Percentiles rank a stretch among this genome's conserved stretches.
These are phyloP conservation scores for Oryza brachyantha DNA, from an alignment of 176 grass and related monocot genomes.

Conservation along the genomic window DNA sequence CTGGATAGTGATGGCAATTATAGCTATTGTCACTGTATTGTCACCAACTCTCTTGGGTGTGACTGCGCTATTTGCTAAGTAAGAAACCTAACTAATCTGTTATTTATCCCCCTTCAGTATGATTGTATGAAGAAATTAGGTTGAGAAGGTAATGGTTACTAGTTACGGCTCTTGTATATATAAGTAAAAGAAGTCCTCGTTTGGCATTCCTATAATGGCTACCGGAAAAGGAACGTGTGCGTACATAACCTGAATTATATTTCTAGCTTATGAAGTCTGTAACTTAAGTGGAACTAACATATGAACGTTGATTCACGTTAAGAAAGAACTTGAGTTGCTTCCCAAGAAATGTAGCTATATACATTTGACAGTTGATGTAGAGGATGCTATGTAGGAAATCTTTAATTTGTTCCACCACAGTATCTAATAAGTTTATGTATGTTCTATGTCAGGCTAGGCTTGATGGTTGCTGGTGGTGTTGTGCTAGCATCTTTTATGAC, in stretches of 20 bases:
- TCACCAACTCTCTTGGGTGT: conserved; percentile 64
- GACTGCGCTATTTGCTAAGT: conserved; percentile 87
- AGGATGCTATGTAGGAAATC: background rate
- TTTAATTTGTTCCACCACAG: background rate
- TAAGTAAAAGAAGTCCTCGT: background rate
- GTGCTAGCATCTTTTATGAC: conserved; percentile 65
- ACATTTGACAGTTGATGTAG: background rate
- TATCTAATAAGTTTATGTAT: conserved; percentile 18
- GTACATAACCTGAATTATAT: background rate
- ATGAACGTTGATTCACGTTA: background rate
- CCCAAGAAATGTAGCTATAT: background rate
- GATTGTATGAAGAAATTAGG: background rate
- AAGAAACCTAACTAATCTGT: conserved; percentile 12
- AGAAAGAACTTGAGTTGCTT: background rate
- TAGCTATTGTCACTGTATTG: conserved; percentile 58
- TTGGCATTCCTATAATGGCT: background rate
- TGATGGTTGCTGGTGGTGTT: conserved; percentile 64
- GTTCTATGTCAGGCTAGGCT: conserved; percentile 58
- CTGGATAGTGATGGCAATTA: conserved; percentile 68
- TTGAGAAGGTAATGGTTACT: background rate
- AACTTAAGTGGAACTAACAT: background rate
- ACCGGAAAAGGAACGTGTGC: background rate
- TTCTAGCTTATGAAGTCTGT: background rate
- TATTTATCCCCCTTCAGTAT: background rate
- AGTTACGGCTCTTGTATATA: background rate